Evolutionary conservation across 352 stramenopile genomes (phyloP).

Genomic region (Albugo laibachii): DNA sequence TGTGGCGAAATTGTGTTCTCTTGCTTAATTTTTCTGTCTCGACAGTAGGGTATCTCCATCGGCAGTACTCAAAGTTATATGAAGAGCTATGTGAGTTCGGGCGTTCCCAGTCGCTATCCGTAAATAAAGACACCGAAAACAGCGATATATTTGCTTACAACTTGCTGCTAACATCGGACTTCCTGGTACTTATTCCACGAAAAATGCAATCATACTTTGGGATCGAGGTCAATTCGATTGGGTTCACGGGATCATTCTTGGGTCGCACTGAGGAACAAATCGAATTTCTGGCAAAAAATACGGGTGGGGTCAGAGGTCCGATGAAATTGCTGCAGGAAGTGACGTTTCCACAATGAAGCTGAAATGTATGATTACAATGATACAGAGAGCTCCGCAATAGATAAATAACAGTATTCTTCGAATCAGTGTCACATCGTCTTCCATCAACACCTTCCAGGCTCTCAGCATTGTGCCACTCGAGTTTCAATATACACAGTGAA

Average conservation of each 20-base stretch:
- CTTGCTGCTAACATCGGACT: conserved; percentile 43
- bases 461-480: background rate
- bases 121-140: no score
- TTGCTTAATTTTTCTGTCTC: background rate
- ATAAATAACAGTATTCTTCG: background rate
- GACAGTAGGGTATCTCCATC: background rate
- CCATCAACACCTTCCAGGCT: background rate
- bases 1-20: background rate
- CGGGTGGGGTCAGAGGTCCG: conserved; percentile 6
- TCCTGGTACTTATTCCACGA: conserved; percentile 50
- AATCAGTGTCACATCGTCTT: background rate
- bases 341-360: conserved; percentile 18
- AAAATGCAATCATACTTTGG: conserved; percentile 22
- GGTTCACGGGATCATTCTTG: conserved; percentile 68
- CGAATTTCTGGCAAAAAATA: conserved; percentile 21
- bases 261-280: conserved; percentile 37
- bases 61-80: background rate
- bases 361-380: background rate
- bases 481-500: background rate
- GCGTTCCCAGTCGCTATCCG: no score
- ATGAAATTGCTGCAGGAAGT: conserved; percentile 43
- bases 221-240: conserved; percentile 74
- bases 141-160: conserved; percentile 27
- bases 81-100: no score
- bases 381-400: background rate